These are phyloP conservation scores for Trichoderma reesei DNA, from an alignment of 495 filamentous ascomycete species.

Conservation along the genomic window DNA sequence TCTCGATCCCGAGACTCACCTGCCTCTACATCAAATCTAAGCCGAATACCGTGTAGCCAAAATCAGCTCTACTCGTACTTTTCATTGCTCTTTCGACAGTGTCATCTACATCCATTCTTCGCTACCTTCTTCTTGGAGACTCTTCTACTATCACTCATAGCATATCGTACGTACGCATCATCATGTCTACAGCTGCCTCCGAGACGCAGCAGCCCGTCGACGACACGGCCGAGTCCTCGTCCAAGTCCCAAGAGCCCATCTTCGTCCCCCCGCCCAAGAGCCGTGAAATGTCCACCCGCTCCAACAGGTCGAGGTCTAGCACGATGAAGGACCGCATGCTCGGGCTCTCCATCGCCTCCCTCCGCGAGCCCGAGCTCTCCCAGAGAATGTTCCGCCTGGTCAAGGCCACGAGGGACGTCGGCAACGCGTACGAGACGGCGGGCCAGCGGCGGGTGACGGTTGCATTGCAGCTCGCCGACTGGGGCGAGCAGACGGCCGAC, in stretches of 20 bases:
- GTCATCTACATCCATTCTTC: background rate
- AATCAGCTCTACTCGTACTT: background rate
- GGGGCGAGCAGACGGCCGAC: conserved; percentile 85
- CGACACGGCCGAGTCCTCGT: background rate
- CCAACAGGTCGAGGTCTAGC: conserved; percentile 19
- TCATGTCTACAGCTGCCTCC: conserved; percentile 17
- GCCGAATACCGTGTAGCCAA: background rate
- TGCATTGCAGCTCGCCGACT: conserved; percentile 86
- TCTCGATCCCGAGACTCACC: background rate
- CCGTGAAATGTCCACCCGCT: conserved; percentile 42
- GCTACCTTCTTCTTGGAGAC: background rate
- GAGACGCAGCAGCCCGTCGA: conserved; percentile 15
- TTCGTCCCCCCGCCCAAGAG: conserved; percentile 35
- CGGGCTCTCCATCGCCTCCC: conserved; percentile 66
- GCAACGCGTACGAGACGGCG: conserved; percentile 72
- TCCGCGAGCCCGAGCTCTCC: conserved; percentile 78
- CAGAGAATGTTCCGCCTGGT: conserved; percentile 80
- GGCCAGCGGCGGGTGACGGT: conserved; percentile 71
- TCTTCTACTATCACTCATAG: conserved; percentile 1
- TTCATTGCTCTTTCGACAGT: background rate
- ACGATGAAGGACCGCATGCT: conserved; percentile 34
- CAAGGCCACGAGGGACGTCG: conserved; percentile 80
- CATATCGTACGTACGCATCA: background rate
- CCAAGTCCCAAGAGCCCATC: conserved; percentile 1
- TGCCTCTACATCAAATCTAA: background rate